phyloP scores from a whole-genome alignment of 192 early-diverging fungal genomes.

The Podila verticillata region DNA sequence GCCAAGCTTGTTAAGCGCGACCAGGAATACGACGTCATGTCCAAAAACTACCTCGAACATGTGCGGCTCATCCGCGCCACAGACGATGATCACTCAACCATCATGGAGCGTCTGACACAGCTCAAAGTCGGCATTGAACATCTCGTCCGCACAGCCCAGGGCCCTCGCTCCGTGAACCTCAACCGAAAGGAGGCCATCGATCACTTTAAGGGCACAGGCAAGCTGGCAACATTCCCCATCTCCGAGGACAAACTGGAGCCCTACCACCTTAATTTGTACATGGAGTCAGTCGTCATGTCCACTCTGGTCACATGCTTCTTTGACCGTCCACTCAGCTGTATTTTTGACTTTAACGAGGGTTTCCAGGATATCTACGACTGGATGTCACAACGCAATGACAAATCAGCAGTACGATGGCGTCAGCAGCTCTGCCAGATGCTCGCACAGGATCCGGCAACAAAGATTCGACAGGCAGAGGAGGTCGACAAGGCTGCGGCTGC shows the following conservation, averaged over 20 bases:
- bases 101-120: conserved; percentile 21
- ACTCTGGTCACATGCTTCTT: conserved; percentile 20
- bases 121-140: conserved; percentile 39
- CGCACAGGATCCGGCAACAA: conserved; percentile 31
- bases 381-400: conserved; percentile 28
- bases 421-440: conserved; percentile 47
- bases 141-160: conserved; percentile 36
- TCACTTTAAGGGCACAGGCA: conserved; percentile 14
- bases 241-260: conserved; percentile 21
- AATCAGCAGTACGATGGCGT: conserved; percentile 41
- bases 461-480: conserved; percentile 18
- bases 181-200: conserved; percentile 29
- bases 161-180: conserved; percentile 24
- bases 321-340: conserved; percentile 29
- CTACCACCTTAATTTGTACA: conserved; percentile 38
- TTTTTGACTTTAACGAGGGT: conserved; percentile 44
- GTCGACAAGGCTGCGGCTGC: conserved; percentile 12
- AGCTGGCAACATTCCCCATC: conserved; percentile 19
- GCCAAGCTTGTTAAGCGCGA: conserved; percentile 20
- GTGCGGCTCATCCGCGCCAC: conserved; percentile 40
- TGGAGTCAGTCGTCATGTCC: conserved; percentile 39
- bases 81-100: conserved; percentile 47
- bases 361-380: conserved; percentile 44
- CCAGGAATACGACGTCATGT: conserved; percentile 43
- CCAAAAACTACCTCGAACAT: conserved; percentile 47